Conservation (phyloP, 352 stramenopile genomes). For the Phytophthora chlamydospora region DNA sequence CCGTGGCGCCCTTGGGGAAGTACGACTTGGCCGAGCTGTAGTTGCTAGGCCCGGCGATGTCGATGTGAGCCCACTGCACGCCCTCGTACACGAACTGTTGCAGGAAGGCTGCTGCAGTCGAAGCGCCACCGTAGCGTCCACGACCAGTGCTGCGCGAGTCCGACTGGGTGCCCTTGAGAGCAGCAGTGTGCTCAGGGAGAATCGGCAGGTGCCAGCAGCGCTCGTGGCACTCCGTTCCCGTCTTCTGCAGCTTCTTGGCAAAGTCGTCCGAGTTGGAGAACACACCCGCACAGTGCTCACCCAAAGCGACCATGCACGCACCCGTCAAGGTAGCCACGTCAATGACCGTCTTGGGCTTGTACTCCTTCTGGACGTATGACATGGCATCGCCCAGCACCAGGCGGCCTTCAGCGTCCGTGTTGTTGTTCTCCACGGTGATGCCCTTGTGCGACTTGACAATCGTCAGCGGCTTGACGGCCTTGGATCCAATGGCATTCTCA, state of each 20-base stretch:
- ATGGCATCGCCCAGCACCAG: slow-evolving; percentile 92
- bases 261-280: slow-evolving; percentile 94
- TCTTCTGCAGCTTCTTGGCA: slow-evolving; percentile 66
- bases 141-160: slow-evolving; percentile 85
- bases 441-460: slow-evolving; percentile 92
- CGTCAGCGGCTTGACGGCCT: slow-evolving; percentile 86
- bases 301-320: slow-evolving; percentile 89
- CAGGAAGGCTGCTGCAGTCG: slow-evolving; percentile 87
- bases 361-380: slow-evolving; percentile 88
- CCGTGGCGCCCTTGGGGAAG: slow-evolving; percentile 85
- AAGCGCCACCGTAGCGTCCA: slow-evolving; percentile 80
- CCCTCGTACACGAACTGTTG: slow-evolving; percentile 90
- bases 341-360: slow-evolving; percentile 92
- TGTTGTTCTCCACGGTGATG: slow-evolving; percentile 92
- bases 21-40: slow-evolving; percentile 86
- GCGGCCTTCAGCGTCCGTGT: slow-evolving; percentile 93
- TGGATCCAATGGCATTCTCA: slow-evolving; percentile 88
- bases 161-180: slow-evolving; percentile 82
- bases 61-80: slow-evolving; percentile 89
- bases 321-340: slow-evolving; percentile 95
- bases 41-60: slow-evolving; percentile 89
- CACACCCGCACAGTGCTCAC: slow-evolving; percentile 88
- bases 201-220: slow-evolving; percentile 91
- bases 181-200: slow-evolving; percentile 79
- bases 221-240: slow-evolving; percentile 73